Evolutionary conservation across 2,329 filamentous ascomycete species (phyloP).

Genomic region (Penicillium polonicum): DNA sequence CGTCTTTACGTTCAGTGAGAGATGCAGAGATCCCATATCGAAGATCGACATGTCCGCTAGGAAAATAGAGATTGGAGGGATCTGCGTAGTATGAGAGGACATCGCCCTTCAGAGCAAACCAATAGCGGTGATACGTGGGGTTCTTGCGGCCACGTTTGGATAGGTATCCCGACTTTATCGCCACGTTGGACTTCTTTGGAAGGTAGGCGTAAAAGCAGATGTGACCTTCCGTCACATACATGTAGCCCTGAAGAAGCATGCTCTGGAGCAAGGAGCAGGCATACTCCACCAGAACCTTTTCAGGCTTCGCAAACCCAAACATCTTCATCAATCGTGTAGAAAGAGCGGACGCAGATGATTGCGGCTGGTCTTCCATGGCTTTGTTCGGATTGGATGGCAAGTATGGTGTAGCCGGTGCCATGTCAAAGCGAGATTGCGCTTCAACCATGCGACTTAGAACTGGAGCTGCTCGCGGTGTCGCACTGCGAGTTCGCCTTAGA

Average conservation of each 20-base stretch:
- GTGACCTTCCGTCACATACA: conserved; percentile 91
- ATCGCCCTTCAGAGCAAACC: conserved; percentile 90
- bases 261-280: conserved; percentile 91
- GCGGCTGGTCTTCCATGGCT: conserved; percentile 54
- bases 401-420: conserved; percentile 19
- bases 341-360: conserved; percentile 55
- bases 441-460: conserved; percentile 77
- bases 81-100: conserved; percentile 87
- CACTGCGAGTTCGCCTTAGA: conserved; percentile 31
- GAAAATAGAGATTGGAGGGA: conserved; percentile 84
- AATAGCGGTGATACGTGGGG: conserved; percentile 83
- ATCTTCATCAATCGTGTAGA: conserved; percentile 76
- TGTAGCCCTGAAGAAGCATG: conserved; percentile 86
- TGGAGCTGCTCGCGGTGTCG: conserved; percentile 58
- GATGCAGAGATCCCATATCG: conserved; percentile 87
- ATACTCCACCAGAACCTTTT: conserved; percentile 87
- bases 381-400: conserved; percentile 22
- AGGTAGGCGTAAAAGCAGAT: conserved; percentile 97
- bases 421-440: conserved; percentile 61
- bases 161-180: conserved; percentile 83
- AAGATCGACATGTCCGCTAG: conserved; percentile 85
- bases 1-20: conserved; percentile 62
- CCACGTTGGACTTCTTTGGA: conserved; percentile 80
- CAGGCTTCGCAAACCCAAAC: conserved; percentile 76
- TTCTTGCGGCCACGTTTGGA: conserved; percentile 86